A percentile compares a stretch with the other conserved stretches of the same genome.
These are phyloP conservation scores for Inga leiocalycina DNA, from an alignment of 306 rosid genomes.

Conservation along the genomic window DNA sequence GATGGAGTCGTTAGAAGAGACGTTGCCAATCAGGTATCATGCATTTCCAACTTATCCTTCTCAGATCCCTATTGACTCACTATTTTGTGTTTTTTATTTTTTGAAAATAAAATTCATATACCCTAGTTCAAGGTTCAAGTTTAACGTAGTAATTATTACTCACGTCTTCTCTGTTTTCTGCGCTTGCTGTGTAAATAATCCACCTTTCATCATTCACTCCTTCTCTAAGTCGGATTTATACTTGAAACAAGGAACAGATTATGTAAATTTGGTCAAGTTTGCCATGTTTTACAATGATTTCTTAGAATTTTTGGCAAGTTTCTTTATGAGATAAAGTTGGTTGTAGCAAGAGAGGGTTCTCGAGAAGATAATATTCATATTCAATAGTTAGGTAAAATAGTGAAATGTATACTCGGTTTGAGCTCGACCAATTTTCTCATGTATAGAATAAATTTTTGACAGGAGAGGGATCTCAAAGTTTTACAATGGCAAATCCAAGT, in stretches of 20 bases:
- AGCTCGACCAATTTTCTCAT: conserved; percentile 5
- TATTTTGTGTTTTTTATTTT: background rate
- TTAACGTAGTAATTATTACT: background rate
- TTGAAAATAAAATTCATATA: background rate
- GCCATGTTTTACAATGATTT: background rate
- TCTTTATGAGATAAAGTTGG: background rate
- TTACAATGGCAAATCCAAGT: conserved; percentile 79
- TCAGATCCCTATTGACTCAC: conserved; percentile 22
- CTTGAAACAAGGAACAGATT: background rate
- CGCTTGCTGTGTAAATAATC: no score
- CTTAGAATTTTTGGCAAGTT: background rate
- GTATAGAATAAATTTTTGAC: conserved; percentile 32
- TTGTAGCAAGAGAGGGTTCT: background rate
- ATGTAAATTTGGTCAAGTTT: background rate
- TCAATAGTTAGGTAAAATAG: background rate
- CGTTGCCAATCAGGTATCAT: conserved; percentile 71
- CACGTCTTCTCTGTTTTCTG: background rate
- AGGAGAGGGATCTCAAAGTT: conserved; percentile 85
- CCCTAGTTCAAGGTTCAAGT: background rate
- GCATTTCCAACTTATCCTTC: background rate
- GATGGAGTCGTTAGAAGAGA: conserved; percentile 84
- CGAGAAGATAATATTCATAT: background rate
- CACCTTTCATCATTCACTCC: no score
- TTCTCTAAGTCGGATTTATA: no score
- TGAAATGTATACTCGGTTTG: background rate